Evolutionary conservation across 2,329 filamentous ascomycete species (phyloP).

Genomic region (Alternaria ventricosa): DNA sequence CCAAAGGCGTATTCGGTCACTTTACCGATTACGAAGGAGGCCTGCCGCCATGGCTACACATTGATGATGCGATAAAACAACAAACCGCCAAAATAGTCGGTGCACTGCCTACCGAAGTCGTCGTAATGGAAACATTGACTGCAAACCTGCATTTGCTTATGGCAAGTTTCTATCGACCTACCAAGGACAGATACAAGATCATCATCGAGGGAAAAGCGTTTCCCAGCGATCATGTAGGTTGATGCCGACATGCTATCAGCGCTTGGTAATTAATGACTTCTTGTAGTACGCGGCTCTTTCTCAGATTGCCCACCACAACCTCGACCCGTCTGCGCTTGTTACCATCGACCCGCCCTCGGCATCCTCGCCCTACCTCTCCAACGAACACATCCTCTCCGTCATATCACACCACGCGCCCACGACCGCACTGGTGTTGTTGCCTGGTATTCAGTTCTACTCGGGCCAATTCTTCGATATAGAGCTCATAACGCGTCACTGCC

Average conservation of each 20-base stretch:
- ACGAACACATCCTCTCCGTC: conserved; percentile 71
- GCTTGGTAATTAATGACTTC: background rate
- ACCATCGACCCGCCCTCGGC: conserved; percentile 68
- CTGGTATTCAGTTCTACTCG: conserved; percentile 91
- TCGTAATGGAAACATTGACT: conserved; percentile 87
- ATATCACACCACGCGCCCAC: conserved; percentile 77
- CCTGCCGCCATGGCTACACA: conserved; percentile 75
- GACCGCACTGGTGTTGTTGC: conserved; percentile 78
- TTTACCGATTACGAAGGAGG: conserved; percentile 74
- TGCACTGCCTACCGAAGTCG: conserved; percentile 74
- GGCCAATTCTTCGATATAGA: conserved; percentile 87
- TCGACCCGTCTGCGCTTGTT: conserved; percentile 73
- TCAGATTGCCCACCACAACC: conserved; percentile 74
- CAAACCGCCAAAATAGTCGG: conserved; percentile 78
- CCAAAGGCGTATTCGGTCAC: conserved; percentile 84
- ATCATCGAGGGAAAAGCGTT: conserved; percentile 91
- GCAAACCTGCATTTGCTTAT: conserved; percentile 82
- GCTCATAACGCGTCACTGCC: conserved; percentile 78
- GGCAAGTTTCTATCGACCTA: conserved; percentile 82
- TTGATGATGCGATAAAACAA: conserved; percentile 75
- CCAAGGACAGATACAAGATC: conserved; percentile 72
- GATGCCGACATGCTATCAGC: background rate
- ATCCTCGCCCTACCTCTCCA: conserved; percentile 67
- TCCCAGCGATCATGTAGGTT: conserved; percentile 76
- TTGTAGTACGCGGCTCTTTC: conserved; percentile 79